Percentiles rank a stretch among this genome's conserved stretches.
Evolutionary conservation across 2,329 filamentous ascomycete species (phyloP).

Genomic region (Colletotrichum paranaense): DNA sequence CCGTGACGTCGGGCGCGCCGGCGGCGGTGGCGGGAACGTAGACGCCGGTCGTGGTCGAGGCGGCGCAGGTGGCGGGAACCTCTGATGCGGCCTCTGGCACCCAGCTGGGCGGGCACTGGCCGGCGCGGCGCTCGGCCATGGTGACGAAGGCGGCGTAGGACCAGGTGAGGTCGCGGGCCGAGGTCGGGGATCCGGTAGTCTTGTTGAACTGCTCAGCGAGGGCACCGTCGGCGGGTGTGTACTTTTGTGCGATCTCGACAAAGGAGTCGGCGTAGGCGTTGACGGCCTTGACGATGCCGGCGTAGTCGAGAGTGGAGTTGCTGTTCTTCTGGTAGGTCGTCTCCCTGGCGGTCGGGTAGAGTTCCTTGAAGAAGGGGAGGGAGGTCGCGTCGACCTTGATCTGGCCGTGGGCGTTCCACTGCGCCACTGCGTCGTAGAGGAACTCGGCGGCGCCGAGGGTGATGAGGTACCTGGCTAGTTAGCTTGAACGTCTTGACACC

Average conservation of each 20-base stretch:
- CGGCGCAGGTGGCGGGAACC: constrained; percentile 42
- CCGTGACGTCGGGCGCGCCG: constrained; percentile 47
- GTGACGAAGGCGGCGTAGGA: constrained; percentile 63
- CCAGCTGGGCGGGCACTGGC: constrained; percentile 46
- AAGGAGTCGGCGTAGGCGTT: constrained; percentile 67
- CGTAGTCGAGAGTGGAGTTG: constrained; percentile 46
- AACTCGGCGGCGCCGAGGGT: constrained; percentile 68
- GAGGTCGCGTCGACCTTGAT: constrained; percentile 62
- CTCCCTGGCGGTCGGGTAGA: constrained; percentile 57
- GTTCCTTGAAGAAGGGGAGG: constrained; percentile 65
- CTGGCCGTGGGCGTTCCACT: constrained; percentile 59
- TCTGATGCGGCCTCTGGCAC: constrained; percentile 37
- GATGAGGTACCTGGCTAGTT: constrained; percentile 52
- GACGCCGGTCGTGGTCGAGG: constrained; percentile 40
- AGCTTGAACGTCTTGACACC: not conserved
- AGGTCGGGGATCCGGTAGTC: constrained; percentile 49
- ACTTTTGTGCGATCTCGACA: constrained; percentile 57
- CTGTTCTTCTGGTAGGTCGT: constrained; percentile 58
- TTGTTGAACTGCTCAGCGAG: constrained; percentile 62
- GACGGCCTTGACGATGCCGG: constrained; percentile 57
- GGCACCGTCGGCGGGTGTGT: constrained; percentile 59
- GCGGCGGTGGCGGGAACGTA: constrained; percentile 49
- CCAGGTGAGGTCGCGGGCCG: constrained; percentile 63
- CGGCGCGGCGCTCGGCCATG: constrained; percentile 52
- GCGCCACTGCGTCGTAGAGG: constrained; percentile 66